Conservation (phyloP, 2,329 filamentous ascomycete genomes). For the Penicillium aurantiogriseum region DNA sequence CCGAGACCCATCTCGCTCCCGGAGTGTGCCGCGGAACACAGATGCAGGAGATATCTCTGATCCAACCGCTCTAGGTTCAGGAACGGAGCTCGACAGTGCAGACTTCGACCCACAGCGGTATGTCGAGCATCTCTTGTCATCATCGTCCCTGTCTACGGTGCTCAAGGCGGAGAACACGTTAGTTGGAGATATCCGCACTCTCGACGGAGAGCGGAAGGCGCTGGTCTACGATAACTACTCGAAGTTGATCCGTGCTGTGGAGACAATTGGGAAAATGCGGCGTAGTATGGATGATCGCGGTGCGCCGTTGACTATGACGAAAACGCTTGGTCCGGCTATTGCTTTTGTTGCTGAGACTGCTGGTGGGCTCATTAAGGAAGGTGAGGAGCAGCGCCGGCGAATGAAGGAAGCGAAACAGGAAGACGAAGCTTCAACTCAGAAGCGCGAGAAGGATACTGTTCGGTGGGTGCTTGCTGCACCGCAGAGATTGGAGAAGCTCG, state of each 20-base stretch:
- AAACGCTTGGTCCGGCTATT: conserved; percentile 44
- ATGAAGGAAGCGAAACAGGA: conserved; percentile 28
- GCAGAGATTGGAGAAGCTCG: conserved; percentile 36
- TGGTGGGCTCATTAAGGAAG: conserved; percentile 39
- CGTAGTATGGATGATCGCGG: conserved; percentile 48
- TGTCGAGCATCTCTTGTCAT: conserved; percentile 43
- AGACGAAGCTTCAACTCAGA: conserved; percentile 20
- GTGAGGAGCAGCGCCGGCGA: conserved; percentile 35
- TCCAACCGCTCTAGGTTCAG: conserved; percentile 29
- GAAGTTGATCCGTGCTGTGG: conserved; percentile 92
- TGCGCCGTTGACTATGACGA: conserved; percentile 47
- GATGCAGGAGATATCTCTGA: conserved; percentile 42
- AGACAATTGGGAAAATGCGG: conserved; percentile 77
- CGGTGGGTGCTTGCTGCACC: conserved; percentile 47
- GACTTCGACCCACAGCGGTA: conserved; percentile 69
- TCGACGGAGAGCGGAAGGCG: conserved; percentile 95
- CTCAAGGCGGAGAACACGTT: conserved; percentile 47
- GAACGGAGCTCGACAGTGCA: conserved; percentile 67
- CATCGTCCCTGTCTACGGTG: conserved; percentile 44
- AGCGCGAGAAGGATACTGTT: conserved; percentile 43
- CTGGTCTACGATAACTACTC: conserved; percentile 98
- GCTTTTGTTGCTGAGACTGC: conserved; percentile 47
- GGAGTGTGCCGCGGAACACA: conserved; percentile 44
- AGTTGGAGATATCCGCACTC: conserved; percentile 72
- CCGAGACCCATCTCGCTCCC: conserved; percentile 34